phyloP scores from a whole-genome alignment of 2,329 filamentous ascomycete species.

The Diplocarpon rosae region DNA sequence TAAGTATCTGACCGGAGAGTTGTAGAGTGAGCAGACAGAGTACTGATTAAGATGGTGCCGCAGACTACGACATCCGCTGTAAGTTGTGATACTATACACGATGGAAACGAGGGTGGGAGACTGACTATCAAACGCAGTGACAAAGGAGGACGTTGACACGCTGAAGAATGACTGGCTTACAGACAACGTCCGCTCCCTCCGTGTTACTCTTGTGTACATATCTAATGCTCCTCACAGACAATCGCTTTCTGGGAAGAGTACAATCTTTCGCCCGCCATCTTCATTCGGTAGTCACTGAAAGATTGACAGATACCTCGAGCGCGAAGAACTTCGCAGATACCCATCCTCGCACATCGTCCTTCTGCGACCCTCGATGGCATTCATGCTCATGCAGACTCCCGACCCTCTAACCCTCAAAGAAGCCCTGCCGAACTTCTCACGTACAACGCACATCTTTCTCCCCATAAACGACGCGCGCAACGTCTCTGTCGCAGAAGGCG shows the following conservation, averaged over 20 bases:
- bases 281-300: conserved; percentile 15
- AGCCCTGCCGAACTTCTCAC: conserved; percentile 69
- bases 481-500: conserved; percentile 69
- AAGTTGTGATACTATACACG: conserved; percentile 19
- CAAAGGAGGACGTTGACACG: conserved; percentile 76
- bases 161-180: conserved; percentile 93
- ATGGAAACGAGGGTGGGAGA: background rate
- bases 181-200: conserved; percentile 57
- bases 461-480: conserved; percentile 86
- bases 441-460: conserved; percentile 85
- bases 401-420: conserved; percentile 45
- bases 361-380: conserved; percentile 84
- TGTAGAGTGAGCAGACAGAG: background rate
- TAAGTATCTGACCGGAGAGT: conserved; percentile 32
- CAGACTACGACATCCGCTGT: conserved; percentile 57
- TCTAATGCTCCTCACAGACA: conserved; percentile 42
- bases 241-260: conserved; percentile 99
- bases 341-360: conserved; percentile 80
- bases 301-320: conserved; percentile 62
- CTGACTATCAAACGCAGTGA: conserved; percentile 46
- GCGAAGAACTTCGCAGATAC: conserved; percentile 70
- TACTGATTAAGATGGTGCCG: conserved; percentile 8
- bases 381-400: conserved; percentile 71
- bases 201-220: background rate
- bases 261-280: conserved; percentile 7